Conservation (phyloP, 2,329 filamentous ascomycete species). For the Alternaria infectoria region DNA sequence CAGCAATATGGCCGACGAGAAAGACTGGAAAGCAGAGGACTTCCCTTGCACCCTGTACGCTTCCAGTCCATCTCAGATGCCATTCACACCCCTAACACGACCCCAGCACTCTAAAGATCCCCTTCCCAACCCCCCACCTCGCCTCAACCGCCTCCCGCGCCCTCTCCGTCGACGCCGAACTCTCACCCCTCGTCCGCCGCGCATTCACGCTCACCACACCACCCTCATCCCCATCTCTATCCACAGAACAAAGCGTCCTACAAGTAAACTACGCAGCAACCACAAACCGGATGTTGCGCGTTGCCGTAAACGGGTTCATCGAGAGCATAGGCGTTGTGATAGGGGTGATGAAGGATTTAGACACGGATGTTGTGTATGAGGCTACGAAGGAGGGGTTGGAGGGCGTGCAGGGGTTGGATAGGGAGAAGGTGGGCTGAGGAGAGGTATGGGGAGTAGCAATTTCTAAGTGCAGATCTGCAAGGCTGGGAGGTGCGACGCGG, state of each 20-base stretch:
- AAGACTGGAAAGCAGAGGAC: constrained; percentile 23
- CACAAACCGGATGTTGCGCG: constrained; percentile 94
- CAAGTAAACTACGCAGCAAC: constrained; percentile 81
- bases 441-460: not conserved
- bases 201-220: constrained; percentile 63
- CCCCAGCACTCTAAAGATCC: constrained; percentile 72
- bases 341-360: constrained; percentile 88
- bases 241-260: constrained; percentile 58
- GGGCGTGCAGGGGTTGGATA: constrained; percentile 75
- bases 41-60: constrained; percentile 51
- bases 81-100: not conserved
- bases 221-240: not conserved
- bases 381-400: constrained; percentile 54
- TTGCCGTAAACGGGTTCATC: constrained; percentile 96
- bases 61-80: not conserved
- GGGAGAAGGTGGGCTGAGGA: constrained; percentile 62
- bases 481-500: not conserved
- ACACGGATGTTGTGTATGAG: constrained; percentile 76
- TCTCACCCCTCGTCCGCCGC: constrained; percentile 82
- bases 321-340: constrained; percentile 85
- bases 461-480: not conserved
- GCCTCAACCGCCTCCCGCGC: constrained; percentile 77
- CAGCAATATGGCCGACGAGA: constrained; percentile 20
- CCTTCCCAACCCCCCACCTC: constrained; percentile 80
- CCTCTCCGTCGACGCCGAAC: constrained; percentile 84